Evolutionary conservation across 139 green algal genomes (phyloP).

Genomic region (Chlamydomonas applanata): DNA sequence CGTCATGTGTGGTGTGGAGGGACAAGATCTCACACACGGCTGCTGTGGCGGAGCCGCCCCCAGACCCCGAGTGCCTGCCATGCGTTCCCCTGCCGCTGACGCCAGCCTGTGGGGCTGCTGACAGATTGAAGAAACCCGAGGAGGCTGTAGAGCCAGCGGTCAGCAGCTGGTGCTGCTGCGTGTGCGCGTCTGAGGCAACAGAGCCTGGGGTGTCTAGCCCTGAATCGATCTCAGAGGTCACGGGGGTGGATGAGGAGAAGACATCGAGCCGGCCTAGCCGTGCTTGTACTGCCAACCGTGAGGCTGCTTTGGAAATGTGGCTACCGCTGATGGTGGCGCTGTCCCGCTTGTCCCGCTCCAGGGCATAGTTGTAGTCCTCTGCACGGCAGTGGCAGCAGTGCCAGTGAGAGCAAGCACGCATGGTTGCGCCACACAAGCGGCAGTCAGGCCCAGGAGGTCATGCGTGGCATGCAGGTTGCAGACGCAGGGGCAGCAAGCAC

Average conservation of each 20-base stretch:
- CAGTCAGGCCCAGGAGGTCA: too few species aligned
- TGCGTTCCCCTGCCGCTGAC: too few species aligned
- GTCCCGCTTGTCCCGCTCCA: conserved; percentile 41
- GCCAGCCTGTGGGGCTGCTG: too few species aligned
- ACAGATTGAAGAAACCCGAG: too few species aligned
- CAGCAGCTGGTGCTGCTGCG: neutral
- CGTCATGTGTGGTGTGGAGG: too few species aligned
- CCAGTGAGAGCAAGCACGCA: neutral
- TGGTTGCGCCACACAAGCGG: too few species aligned
- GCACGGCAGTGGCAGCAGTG: conserved; percentile 2
- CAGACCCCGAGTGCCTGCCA: too few species aligned
- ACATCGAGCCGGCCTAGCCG: neutral
- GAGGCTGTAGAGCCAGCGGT: neutral
- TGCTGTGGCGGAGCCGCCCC: too few species aligned
- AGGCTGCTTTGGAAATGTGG: conserved; percentile 16
- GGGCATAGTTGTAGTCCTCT: conserved; percentile 53
- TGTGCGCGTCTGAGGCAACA: neutral
- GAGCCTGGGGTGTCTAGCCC: conserved; percentile 4
- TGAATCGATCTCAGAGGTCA: neutral
- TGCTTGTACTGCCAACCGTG: neutral
- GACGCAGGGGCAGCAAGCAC: too few species aligned
- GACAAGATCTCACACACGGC: too few species aligned
- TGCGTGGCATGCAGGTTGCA: too few species aligned
- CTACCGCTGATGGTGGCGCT: too few species aligned
- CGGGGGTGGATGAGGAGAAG: neutral